A percentile compares a stretch with the other conserved stretches of the same genome.
Conservation (phyloP, 73 alveolate species). For the Breviolum minutum region DNA sequence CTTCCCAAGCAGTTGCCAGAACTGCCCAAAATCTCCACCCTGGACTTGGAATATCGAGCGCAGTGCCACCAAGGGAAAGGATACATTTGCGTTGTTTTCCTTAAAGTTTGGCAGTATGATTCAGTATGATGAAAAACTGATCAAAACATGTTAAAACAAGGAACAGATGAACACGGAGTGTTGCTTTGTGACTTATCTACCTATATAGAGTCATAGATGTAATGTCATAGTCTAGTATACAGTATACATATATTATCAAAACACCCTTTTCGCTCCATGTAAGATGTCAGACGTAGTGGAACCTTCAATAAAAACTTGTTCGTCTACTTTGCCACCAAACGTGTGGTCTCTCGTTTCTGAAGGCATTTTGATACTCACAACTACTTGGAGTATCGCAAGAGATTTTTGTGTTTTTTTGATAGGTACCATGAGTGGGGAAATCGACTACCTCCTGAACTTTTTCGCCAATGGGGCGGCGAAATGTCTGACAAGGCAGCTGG, state of each 20-base stretch:
- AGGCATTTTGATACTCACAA: no score
- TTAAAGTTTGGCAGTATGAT: background rate
- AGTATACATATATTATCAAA: no score
- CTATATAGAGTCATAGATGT: background rate
- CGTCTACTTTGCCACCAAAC: no score
- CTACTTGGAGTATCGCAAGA: background rate
- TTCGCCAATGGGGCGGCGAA: slow-evolving; percentile 67
- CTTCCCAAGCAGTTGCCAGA: slow-evolving; percentile 63
- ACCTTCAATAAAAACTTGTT: background rate
- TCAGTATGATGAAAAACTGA: no score
- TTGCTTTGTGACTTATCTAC: no score
- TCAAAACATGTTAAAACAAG: background rate
- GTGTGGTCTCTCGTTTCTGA: no score
- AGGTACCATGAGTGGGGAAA: slow-evolving; percentile 84
- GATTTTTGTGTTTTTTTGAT: background rate
- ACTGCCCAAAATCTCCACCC: slow-evolving; percentile 16
- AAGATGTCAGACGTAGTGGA: background rate
- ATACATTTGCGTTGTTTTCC: no score
- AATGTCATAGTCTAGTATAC: background rate
- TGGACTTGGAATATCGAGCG: slow-evolving; percentile 62
- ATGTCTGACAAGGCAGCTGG: slow-evolving; percentile 65
- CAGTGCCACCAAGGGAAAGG: background rate
- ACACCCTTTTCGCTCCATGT: no score
- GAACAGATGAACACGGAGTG: background rate
- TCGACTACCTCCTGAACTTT: slow-evolving; percentile 77